These are phyloP conservation scores for Curvularia sp. DNA, from an alignment of 2,329 filamentous ascomycete genomes.

Conservation along the genomic window DNA sequence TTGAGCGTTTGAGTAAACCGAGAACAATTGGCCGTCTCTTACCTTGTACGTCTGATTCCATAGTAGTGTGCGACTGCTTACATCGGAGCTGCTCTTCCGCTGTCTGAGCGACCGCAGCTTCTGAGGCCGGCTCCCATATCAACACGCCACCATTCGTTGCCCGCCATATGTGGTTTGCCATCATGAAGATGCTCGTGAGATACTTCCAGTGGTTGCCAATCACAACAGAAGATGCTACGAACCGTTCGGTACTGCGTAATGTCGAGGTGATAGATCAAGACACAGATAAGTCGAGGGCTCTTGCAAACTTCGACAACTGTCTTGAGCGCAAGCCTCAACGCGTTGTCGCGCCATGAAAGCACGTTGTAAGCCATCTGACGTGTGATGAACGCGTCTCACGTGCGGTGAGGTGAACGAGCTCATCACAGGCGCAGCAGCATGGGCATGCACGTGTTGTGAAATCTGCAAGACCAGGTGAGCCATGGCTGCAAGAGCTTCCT, in stretches of 20 bases:
- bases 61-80: background rate
- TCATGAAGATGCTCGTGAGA: background rate
- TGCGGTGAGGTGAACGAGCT: conserved; percentile 2
- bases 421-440: too few relatives aligned
- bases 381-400: conserved; percentile 6
- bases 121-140: conserved; percentile 8
- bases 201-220: background rate
- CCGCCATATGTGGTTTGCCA: conserved; percentile 4
- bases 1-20: background rate
- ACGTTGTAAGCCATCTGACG: background rate
- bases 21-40: background rate
- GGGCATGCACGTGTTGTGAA: background rate
- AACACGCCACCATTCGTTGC: background rate
- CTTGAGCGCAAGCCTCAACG: background rate
- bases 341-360: background rate
- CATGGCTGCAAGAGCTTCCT: too few relatives aligned
- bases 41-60: background rate
- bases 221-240: background rate
- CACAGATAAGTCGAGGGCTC: background rate
- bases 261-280: background rate
- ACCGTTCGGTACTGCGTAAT: background rate
- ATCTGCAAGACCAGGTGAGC: background rate
- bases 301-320: background rate
- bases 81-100: background rate
- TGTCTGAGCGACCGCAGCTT: background rate